Conservation (phyloP, 345 rosid species). For the Syzygium aromaticum region DNA sequence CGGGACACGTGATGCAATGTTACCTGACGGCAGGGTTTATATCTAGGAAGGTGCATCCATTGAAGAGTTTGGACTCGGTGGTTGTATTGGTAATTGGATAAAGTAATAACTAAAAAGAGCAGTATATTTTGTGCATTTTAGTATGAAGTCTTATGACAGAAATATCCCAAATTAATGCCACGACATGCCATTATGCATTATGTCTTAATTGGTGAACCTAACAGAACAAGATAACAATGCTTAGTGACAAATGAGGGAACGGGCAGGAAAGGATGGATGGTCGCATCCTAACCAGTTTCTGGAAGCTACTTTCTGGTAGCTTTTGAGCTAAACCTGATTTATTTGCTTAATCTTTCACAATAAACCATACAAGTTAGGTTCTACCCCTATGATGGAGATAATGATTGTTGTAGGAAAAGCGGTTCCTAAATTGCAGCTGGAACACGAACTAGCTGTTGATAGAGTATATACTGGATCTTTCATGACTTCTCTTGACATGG, state of each 20-base stretch:
- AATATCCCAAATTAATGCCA: no score
- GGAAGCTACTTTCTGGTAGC: neutral
- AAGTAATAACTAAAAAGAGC: neutral
- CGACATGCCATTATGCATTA: neutral
- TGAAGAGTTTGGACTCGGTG: neutral
- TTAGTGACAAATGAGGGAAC: neutral
- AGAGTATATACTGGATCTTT: conserved; percentile 98
- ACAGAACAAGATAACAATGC: neutral
- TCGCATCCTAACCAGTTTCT: neutral
- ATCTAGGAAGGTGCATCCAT: neutral
- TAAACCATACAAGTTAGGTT: conserved; percentile 56
- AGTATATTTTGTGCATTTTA: neutral
- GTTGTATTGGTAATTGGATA: neutral
- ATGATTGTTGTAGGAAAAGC: conserved; percentile 93
- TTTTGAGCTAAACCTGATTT: neutral
- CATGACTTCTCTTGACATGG: conserved; percentile 98
- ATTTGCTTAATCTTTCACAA: neutral
- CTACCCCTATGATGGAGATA: conserved; percentile 89
- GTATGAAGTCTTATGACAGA: neutral
- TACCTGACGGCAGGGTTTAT: neutral
- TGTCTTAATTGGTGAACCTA: neutral
- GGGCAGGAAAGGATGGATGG: neutral
- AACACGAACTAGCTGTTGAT: conserved; percentile 93
- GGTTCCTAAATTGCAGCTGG: conserved; percentile 83
- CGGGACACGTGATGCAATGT: neutral